phyloP scores from a whole-genome alignment of 352 stramenopile genomes.

The Pythium folliculosum region DNA sequence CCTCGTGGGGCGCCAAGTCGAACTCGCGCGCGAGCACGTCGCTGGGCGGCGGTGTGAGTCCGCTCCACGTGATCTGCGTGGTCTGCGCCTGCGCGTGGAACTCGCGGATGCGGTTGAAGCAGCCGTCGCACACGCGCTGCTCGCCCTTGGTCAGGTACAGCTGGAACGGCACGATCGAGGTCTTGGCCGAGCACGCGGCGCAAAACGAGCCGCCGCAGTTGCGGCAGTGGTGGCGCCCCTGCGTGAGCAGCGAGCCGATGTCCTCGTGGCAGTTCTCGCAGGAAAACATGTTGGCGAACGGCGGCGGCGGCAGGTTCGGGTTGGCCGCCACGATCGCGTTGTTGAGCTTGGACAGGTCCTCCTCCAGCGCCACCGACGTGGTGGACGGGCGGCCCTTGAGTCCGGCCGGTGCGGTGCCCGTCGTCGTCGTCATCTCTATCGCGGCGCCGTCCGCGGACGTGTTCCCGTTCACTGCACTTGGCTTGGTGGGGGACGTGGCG shows the following conservation, averaged over 20 bases:
- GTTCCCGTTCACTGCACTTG: too few species aligned
- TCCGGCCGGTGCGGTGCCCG: neutral
- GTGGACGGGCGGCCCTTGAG: conserved; percentile 5
- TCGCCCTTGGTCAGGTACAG: conserved; percentile 60
- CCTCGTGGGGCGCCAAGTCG: conserved; percentile 43
- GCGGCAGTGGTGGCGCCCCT: conserved; percentile 76
- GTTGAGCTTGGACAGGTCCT: conserved; percentile 45
- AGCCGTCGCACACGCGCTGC: conserved; percentile 73
- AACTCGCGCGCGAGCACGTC: conserved; percentile 46
- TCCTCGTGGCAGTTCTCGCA: conserved; percentile 74
- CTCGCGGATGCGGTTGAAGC: conserved; percentile 69
- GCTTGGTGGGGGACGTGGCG: neutral
- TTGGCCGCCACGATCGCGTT: conserved; percentile 51
- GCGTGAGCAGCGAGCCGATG: conserved; percentile 68
- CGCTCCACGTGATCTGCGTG: conserved; percentile 65
- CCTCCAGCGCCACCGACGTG: conserved; percentile 39
- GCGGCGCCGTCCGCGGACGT: neutral
- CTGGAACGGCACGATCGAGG: conserved; percentile 58
- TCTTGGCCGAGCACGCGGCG: conserved; percentile 55
- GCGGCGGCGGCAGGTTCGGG: conserved; percentile 54
- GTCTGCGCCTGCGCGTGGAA: conserved; percentile 70
- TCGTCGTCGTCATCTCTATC: neutral
- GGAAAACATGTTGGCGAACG: conserved; percentile 79
- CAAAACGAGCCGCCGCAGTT: conserved; percentile 84
- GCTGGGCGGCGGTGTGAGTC: conserved; percentile 41